A percentile compares a stretch with the other conserved stretches of the same genome.
Evolutionary conservation across 75 land plant genomes (phyloP).

Genomic region (Isoetes taiwanensis): DNA sequence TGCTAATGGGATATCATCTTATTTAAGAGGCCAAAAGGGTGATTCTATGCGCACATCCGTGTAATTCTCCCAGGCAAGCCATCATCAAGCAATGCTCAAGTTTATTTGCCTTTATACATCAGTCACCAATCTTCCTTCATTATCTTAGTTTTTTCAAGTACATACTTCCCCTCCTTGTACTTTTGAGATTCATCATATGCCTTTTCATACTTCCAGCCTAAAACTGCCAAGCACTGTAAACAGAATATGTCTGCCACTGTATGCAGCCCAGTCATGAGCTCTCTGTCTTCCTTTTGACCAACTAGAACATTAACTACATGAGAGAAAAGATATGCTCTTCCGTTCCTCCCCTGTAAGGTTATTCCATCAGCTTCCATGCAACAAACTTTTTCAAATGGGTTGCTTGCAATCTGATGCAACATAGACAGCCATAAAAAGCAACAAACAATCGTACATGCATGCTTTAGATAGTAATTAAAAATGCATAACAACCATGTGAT

Average conservation of each 20-base stretch:
- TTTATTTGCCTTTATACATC: too few species aligned
- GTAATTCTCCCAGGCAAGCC: too few species aligned
- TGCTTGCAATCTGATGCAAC: too few species aligned
- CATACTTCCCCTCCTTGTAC: slow-evolving; percentile 24
- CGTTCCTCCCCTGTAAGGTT: slow-evolving; percentile 18
- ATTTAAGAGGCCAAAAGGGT: too few species aligned
- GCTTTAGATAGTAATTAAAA: too few species aligned
- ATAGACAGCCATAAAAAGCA: too few species aligned
- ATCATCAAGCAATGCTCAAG: too few species aligned
- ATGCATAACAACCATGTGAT: too few species aligned
- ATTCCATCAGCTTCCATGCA: not conserved
- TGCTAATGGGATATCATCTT: too few species aligned
- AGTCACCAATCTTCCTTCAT: slow-evolving; percentile 27
- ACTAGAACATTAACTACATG: slow-evolving; percentile 8
- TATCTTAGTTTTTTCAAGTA: slow-evolving; percentile 21
- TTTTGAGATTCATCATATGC: slow-evolving; percentile 26
- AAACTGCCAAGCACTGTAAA: slow-evolving; percentile 10
- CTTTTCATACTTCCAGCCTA: slow-evolving; percentile 24
- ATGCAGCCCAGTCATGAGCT: slow-evolving; percentile 23
- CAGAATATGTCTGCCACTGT: slow-evolving; percentile 22
- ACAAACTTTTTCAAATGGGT: not conserved
- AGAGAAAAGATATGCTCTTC: slow-evolving; percentile 21
- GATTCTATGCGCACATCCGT: too few species aligned
- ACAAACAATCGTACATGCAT: too few species aligned
- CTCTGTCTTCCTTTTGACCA: slow-evolving; percentile 18